These are phyloP conservation scores for Ensete ventricosum DNA, from an alignment of 176 grass and related monocot genomes.

Conservation along the genomic window DNA sequence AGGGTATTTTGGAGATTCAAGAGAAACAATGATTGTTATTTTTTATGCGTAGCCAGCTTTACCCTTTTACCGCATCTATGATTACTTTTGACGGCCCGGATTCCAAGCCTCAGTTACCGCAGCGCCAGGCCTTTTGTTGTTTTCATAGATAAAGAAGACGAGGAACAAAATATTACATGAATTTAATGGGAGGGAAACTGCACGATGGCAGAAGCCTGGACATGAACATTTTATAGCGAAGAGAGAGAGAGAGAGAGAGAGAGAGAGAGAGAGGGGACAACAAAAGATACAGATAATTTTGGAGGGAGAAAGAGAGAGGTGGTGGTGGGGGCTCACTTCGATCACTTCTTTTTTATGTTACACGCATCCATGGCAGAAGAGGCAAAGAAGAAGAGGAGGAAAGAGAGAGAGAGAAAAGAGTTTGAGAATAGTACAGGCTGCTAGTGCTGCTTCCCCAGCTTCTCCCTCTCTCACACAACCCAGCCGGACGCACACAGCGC, in stretches of 20 bases:
- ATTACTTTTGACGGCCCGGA: not conserved
- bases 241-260: not conserved
- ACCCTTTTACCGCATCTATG: not conserved
- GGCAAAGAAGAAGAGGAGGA: not conserved
- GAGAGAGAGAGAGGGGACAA: too few species aligned
- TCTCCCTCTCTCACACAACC: not conserved
- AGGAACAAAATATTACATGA: not conserved
- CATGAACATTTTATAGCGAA: not conserved
- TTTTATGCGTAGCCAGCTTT: not conserved
- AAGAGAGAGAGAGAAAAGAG: not conserved
- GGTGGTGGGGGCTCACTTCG: not conserved
- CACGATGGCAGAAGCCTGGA: not conserved
- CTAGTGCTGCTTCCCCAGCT: not conserved
- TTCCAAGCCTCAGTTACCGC: too few species aligned
- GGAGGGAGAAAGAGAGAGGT: not conserved
- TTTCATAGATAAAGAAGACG: not conserved
- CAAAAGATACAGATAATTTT: not conserved
- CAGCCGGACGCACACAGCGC: not conserved
- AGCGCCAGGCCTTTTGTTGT: not conserved
- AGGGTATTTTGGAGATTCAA: not conserved
- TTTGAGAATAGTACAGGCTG: not conserved
- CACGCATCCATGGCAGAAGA: not conserved
- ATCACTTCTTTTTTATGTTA: not conserved
- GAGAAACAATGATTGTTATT: not conserved
- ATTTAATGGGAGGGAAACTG: not conserved